Evolutionary conservation across 768 basidiomycete species (phyloP).

Genomic region (Lactarius indigo): DNA sequence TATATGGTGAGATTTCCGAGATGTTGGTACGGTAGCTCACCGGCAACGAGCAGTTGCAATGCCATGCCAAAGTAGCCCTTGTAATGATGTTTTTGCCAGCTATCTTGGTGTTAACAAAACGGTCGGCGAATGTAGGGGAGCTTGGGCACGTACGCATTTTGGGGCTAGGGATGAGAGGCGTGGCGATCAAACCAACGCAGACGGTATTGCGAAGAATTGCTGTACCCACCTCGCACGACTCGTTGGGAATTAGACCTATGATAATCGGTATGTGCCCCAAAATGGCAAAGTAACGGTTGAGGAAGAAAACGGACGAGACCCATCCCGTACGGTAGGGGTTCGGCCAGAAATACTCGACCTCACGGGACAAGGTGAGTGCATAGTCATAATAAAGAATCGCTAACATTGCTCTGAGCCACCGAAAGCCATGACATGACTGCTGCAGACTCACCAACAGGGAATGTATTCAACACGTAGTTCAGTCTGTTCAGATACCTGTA

Average conservation of each 20-base stretch:
- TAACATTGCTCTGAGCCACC: background rate
- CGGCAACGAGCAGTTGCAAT: background rate
- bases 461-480: background rate
- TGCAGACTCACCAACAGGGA: background rate
- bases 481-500: background rate
- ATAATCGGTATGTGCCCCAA: slow-evolving; percentile 21
- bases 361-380: slow-evolving; percentile 22
- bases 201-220: background rate
- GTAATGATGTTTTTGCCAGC: background rate
- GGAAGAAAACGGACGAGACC: slow-evolving; percentile 22
- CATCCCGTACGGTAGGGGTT: background rate
- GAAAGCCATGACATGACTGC: background rate
- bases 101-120: background rate
- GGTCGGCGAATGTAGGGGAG: background rate
- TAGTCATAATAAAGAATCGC: slow-evolving; percentile 28
- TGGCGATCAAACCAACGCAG: background rate
- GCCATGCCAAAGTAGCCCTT: background rate
- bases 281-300: slow-evolving; percentile 25
- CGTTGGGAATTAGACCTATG: background rate
- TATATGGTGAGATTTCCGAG: background rate
- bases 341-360: slow-evolving; percentile 26
- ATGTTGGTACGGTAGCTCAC: background rate
- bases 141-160: background rate
- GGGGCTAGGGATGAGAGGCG: background rate
- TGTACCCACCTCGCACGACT: background rate